Evolutionary conservation across 257 asterid genomes (phyloP).

Genomic region (Solanum etuberosum): DNA sequence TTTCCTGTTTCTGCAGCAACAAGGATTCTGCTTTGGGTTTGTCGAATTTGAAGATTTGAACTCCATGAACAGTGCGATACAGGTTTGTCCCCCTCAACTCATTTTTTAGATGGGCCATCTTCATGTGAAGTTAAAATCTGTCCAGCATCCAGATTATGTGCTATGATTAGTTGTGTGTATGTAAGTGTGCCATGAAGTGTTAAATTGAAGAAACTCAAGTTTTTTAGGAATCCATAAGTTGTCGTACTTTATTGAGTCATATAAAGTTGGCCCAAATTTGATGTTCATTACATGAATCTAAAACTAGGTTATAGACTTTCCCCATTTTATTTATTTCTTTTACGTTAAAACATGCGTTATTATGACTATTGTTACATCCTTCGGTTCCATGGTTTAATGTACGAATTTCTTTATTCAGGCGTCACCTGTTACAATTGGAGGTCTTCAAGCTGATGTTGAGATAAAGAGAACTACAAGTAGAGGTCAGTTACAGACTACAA

Average conservation of each 20-base stretch:
- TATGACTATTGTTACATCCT: neutral
- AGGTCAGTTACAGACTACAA: conserved; percentile 26
- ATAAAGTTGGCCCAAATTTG: neutral
- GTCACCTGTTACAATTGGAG: conserved; percentile 55
- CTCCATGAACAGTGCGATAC: conserved; percentile 2
- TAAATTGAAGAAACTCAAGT: neutral
- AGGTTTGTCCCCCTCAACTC: neutral
- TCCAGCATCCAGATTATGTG: neutral
- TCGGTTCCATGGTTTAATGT: neutral
- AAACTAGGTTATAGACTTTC: too few relatives aligned
- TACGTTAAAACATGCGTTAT: neutral
- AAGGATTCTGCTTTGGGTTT: conserved; percentile 11
- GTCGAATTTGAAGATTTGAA: neutral
- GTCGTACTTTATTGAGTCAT: neutral
- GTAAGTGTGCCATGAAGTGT: neutral
- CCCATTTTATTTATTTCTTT: too few relatives aligned
- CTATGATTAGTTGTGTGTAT: neutral
- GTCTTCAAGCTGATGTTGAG: conserved; percentile 60
- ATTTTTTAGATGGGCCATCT: neutral
- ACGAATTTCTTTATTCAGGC: conserved; percentile 24
- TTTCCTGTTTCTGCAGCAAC: conserved; percentile 1
- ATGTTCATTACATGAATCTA: too few relatives aligned
- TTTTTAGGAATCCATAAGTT: neutral
- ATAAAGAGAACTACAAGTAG: conserved; percentile 68
- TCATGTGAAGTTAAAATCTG: neutral